Conservation (phyloP, 2,329 filamentous ascomycete species). For the Cladosporium sp. region DNA sequence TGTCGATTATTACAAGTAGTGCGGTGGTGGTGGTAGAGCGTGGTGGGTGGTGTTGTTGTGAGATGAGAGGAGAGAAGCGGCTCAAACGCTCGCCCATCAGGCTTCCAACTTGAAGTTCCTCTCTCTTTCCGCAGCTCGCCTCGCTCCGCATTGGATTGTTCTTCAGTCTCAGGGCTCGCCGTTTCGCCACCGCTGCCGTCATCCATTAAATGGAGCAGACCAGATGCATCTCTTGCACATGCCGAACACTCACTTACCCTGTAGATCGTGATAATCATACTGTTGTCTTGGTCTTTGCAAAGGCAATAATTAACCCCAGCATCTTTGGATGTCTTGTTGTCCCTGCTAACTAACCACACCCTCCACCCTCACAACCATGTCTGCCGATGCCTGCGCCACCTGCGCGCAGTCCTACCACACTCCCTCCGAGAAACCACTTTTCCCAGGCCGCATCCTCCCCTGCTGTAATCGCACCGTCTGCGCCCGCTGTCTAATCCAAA, state of each 20-base stretch:
- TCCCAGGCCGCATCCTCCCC: conserved; percentile 60
- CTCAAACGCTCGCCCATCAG: background rate
- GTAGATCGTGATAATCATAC: background rate
- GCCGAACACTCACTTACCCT: background rate
- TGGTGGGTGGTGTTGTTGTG: conserved; percentile 4
- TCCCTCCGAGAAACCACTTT: conserved; percentile 58
- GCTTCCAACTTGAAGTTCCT: background rate
- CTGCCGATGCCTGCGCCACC: conserved; percentile 32
- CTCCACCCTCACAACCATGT: conserved; percentile 1
- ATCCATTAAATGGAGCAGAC: conserved; percentile 10
- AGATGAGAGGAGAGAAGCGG: background rate
- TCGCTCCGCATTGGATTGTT: background rate
- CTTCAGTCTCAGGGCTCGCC: background rate
- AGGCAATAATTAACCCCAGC: background rate
- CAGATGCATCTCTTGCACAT: background rate
- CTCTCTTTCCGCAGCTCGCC: conserved; percentile 8
- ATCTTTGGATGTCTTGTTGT: background rate
- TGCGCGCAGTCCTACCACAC: conserved; percentile 33
- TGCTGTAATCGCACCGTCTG: conserved; percentile 75
- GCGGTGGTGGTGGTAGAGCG: background rate
- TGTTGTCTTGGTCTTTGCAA: background rate
- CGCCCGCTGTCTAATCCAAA: conserved; percentile 67
- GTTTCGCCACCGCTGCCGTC: conserved; percentile 14
- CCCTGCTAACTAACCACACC: background rate
- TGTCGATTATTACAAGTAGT: conserved; percentile 8